Evolutionary conservation across 495 filamentous ascomycete species (phyloP).

Genomic region (Penicillium bialowiezense): DNA sequence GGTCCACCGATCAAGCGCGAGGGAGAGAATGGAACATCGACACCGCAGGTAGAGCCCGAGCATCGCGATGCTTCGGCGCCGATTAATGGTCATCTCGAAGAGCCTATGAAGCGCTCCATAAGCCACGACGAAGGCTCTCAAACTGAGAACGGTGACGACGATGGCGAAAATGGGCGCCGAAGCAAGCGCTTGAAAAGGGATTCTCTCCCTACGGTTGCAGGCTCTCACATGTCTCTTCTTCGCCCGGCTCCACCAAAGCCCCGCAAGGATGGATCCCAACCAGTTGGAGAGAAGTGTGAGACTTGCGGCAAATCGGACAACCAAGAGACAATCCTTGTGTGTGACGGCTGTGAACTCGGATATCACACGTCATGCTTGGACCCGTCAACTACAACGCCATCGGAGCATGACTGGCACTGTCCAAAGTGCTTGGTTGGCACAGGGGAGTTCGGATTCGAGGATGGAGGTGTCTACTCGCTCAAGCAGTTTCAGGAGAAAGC

Average conservation of each 20-base stretch:
- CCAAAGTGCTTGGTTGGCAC: conserved; percentile 93
- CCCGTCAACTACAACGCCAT: conserved; percentile 71
- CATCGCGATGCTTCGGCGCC: conserved; percentile 36
- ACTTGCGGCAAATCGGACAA: conserved; percentile 84
- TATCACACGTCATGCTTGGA: conserved; percentile 91
- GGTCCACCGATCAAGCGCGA: conserved; percentile 48
- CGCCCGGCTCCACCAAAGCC: conserved; percentile 74
- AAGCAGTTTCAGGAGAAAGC: conserved; percentile 97
- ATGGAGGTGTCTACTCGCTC: conserved; percentile 93
- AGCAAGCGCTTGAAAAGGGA: conserved; percentile 95
- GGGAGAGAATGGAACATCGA: conserved; percentile 43
- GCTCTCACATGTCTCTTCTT: conserved; percentile 94
- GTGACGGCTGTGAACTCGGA: conserved; percentile 87
- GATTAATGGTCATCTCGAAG: conserved; percentile 56
- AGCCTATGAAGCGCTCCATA: conserved; percentile 74
- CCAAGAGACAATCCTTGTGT: conserved; percentile 65
- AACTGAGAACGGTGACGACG: conserved; percentile 59
- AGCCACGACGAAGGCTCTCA: conserved; percentile 73
- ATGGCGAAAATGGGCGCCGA: conserved; percentile 70
- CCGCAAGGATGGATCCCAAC: conserved; percentile 62
- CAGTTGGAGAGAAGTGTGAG: conserved; percentile 86
- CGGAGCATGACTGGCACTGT: conserved; percentile 94
- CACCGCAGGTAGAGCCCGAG: conserved; percentile 40
- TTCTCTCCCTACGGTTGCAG: conserved; percentile 83
- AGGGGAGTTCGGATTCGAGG: conserved; percentile 95